These are phyloP conservation scores for Hypoxylon sp. DNA, from an alignment of 2,329 filamentous ascomycete species.

Conservation along the genomic window DNA sequence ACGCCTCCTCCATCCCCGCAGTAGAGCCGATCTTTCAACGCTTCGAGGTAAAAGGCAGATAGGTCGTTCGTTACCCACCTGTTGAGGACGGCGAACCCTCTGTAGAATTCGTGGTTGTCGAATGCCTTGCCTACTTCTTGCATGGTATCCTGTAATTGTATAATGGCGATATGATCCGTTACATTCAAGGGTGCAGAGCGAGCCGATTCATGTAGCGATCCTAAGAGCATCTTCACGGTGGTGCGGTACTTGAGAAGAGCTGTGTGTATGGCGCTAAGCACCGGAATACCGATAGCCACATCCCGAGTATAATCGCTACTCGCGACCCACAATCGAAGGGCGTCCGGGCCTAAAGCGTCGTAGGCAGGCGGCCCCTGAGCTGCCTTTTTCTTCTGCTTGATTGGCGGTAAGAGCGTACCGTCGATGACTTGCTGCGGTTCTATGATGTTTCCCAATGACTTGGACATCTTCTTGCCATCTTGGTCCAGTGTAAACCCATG, in stretches of 20 bases:
- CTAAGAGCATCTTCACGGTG: slow-evolving; percentile 90
- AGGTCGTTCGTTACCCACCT: slow-evolving; percentile 85
- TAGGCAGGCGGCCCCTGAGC: slow-evolving; percentile 58
- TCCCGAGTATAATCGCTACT: slow-evolving; percentile 93
- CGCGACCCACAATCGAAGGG: slow-evolving; percentile 89
- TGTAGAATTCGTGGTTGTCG: slow-evolving; percentile 83
- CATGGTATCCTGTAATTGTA: slow-evolving; percentile 77
- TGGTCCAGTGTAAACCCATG: slow-evolving; percentile 95
- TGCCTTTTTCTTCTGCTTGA: slow-evolving; percentile 71
- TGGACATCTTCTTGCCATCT: slow-evolving; percentile 97
- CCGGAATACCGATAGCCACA: slow-evolving; percentile 81
- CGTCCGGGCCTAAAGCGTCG: slow-evolving; percentile 85
- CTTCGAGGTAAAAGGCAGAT: slow-evolving; percentile 94
- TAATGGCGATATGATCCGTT: slow-evolving; percentile 79
- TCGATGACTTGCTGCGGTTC: slow-evolving; percentile 85
- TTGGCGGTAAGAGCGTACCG: slow-evolving; percentile 78
- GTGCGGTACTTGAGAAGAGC: slow-evolving; percentile 87
- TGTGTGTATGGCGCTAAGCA: slow-evolving; percentile 81
- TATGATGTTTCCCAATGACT: slow-evolving; percentile 91
- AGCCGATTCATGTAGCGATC: slow-evolving; percentile 72
- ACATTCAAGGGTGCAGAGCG: slow-evolving; percentile 65
- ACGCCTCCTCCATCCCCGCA: slow-evolving; percentile 77
- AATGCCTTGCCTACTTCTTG: slow-evolving; percentile 73
- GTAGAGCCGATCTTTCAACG: slow-evolving; percentile 91
- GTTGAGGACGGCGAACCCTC: slow-evolving; percentile 78